Evolutionary conservation across 192 early-diverging fungal genomes (phyloP).

Genomic region (Backusella tarrabulga): DNA sequence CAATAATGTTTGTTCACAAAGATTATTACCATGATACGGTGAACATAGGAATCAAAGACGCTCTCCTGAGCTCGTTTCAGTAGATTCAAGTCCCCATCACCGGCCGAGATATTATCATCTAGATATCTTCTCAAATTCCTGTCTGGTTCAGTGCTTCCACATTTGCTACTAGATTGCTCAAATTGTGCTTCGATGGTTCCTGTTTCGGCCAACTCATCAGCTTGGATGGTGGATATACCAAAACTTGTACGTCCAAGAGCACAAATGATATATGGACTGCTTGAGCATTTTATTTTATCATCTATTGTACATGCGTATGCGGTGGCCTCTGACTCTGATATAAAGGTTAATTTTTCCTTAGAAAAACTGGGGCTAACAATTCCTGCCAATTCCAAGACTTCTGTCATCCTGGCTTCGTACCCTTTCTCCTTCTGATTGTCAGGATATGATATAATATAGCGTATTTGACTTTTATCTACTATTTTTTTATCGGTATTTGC

Average conservation of each 20-base stretch:
- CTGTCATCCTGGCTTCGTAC: background rate
- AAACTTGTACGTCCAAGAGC: background rate
- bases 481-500: background rate
- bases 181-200: background rate
- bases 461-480: background rate
- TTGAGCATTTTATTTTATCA: background rate
- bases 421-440: background rate
- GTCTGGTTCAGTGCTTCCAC: background rate
- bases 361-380: background rate
- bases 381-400: background rate
- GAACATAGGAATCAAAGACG: background rate
- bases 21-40: background rate
- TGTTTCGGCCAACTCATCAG: background rate
- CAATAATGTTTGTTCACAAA: background rate
- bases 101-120: background rate
- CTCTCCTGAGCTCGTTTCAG: background rate
- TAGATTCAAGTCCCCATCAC: background rate
- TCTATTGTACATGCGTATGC: background rate
- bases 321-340: background rate
- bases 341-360: background rate
- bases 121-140: background rate
- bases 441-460: background rate
- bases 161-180: background rate
- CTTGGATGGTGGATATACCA: background rate
- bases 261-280: background rate